phyloP scores from a whole-genome alignment of 2,329 filamentous ascomycete species.

The Epichloe sylvatica region DNA sequence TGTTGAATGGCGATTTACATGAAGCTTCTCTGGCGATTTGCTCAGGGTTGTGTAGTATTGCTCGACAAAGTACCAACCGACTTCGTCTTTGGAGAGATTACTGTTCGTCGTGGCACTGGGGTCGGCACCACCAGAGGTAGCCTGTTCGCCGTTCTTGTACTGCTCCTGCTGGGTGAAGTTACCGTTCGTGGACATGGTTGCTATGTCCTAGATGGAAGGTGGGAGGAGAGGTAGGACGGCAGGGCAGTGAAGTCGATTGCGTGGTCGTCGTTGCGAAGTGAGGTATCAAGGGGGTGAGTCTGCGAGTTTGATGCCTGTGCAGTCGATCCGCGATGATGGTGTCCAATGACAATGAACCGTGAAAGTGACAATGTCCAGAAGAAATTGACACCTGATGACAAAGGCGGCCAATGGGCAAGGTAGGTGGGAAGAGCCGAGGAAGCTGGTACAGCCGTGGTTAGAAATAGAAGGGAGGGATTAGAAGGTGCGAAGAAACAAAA shows the following conservation, averaged over 20 bases:
- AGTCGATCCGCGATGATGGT: neutral
- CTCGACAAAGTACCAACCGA: slow-evolving; percentile 99
- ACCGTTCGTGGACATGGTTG: slow-evolving; percentile 44
- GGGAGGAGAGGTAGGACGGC: slow-evolving; percentile 1
- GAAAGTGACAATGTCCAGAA: neutral
- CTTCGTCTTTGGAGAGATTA: slow-evolving; percentile 70
- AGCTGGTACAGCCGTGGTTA: slow-evolving; percentile 1
- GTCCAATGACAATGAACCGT: neutral
- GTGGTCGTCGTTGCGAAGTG: neutral
- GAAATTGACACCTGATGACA: slow-evolving; percentile 9
- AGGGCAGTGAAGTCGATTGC: slow-evolving; percentile 1
- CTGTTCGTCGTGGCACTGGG: slow-evolving; percentile 24
- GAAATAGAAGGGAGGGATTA: slow-evolving; percentile 3
- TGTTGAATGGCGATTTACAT: slow-evolving; percentile 34
- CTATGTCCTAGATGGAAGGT: slow-evolving; percentile 8
- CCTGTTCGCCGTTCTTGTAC: slow-evolving; percentile 26
- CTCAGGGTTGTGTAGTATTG: slow-evolving; percentile 98
- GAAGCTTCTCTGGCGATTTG: slow-evolving; percentile 86
- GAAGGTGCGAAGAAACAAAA: slow-evolving; percentile 6
- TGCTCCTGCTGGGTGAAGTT: slow-evolving; percentile 33
- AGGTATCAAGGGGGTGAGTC: neutral
- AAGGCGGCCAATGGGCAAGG: neutral
- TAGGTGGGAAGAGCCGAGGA: slow-evolving; percentile 1
- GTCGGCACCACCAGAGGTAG: slow-evolving; percentile 21
- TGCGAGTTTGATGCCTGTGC: neutral